Evolutionary conservation across 2,329 filamentous ascomycete genomes (phyloP).

Genomic region (Ceratocystis cacaofunesta): DNA sequence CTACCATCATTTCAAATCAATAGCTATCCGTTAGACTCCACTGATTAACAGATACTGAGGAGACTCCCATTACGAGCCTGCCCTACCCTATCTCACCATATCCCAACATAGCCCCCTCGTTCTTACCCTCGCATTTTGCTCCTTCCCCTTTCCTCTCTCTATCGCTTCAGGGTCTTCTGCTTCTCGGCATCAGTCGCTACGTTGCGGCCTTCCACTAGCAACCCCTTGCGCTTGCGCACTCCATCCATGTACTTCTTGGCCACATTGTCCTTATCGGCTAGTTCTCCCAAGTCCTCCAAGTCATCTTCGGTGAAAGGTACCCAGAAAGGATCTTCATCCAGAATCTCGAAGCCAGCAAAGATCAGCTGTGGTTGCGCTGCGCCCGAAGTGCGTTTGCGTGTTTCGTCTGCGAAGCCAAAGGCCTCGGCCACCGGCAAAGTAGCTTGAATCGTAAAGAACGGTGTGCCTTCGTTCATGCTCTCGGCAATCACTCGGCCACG

Average conservation of each 20-base stretch:
- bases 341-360: constrained; percentile 80
- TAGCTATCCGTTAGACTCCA: background rate
- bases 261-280: constrained; percentile 88
- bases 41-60: background rate
- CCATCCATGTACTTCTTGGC: constrained; percentile 91
- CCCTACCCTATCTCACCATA: background rate
- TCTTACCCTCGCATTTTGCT: background rate
- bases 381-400: constrained; percentile 82
- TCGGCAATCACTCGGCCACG: constrained; percentile 81
- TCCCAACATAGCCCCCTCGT: background rate
- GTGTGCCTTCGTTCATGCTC: constrained; percentile 83
- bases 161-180: constrained; percentile 56
- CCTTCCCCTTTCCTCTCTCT: constrained; percentile 15
- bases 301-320: constrained; percentile 94
- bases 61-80: no score
- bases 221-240: constrained; percentile 72
- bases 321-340: constrained; percentile 97
- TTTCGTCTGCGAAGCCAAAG: constrained; percentile 93
- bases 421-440: constrained; percentile 84
- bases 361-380: constrained; percentile 85
- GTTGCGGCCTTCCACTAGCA: constrained; percentile 65
- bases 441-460: constrained; percentile 87
- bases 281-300: constrained; percentile 84
- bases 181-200: constrained; percentile 84
- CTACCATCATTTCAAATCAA: background rate